phyloP scores from a whole-genome alignment of 257 asterid genomes.

The Gentiana straminea region DNA sequence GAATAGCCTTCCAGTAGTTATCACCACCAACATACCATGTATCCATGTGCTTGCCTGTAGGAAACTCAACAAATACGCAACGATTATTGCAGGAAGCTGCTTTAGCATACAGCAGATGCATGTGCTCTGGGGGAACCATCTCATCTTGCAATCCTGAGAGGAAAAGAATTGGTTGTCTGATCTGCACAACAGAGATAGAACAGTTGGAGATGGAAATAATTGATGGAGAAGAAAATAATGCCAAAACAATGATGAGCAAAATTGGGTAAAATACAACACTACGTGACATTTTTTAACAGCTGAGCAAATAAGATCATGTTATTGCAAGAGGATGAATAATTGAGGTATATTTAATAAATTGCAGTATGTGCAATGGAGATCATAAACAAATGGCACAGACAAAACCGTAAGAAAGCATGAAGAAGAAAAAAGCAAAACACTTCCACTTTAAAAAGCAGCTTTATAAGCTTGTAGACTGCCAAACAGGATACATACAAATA shows the following conservation, averaged over 20 bases:
- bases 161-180: conserved; percentile 78
- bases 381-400: no score
- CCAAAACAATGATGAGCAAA: no score
- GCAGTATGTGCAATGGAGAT: no score
- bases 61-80: conserved; percentile 70
- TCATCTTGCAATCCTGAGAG: conserved; percentile 95
- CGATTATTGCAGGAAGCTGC: conserved; percentile 73
- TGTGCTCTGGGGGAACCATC: conserved; percentile 92
- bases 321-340: no score
- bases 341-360: no score
- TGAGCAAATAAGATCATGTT: no score
- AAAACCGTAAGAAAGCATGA: no score
- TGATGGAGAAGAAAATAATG: neutral
- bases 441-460: no score
- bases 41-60: conserved; percentile 97
- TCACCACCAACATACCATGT: conserved; percentile 94
- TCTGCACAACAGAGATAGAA: conserved; percentile 35
- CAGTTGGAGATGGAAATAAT: neutral
- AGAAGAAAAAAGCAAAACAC: no score
- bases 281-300: no score
- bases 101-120: conserved; percentile 86
- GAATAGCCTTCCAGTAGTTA: conserved; percentile 76
- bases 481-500: no score
- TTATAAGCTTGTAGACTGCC: no score
- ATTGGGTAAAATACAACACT: neutral